phyloP scores from a whole-genome alignment of 202 grass and related monocot species.

The Eragrostis tef region DNA sequence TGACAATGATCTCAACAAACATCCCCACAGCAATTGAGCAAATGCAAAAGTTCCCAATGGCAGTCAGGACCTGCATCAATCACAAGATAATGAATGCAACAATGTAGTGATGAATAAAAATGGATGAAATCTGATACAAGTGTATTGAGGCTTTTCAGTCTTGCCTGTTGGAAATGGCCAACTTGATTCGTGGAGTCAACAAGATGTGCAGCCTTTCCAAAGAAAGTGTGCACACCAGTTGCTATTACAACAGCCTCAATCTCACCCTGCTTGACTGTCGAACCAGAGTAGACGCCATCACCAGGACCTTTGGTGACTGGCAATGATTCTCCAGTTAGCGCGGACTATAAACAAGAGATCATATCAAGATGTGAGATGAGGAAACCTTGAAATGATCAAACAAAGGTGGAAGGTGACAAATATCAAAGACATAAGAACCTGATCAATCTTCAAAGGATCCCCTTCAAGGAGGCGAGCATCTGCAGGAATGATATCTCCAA shows the following conservation, averaged over 20 bases:
- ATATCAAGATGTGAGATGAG: slow-evolving; percentile 12
- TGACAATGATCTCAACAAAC: slow-evolving; percentile 82
- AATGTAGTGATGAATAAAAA: not conserved
- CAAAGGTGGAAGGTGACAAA: slow-evolving; percentile 5
- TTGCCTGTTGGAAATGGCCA: slow-evolving; percentile 85
- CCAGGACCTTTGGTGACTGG: slow-evolving; percentile 75
- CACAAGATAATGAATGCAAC: slow-evolving; percentile 5
- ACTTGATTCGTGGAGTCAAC: slow-evolving; percentile 88
- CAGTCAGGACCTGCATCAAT: slow-evolving; percentile 71
- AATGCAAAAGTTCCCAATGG: slow-evolving; percentile 97
- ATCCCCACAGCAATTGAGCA: slow-evolving; percentile 91
- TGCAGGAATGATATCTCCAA: slow-evolving; percentile 87
- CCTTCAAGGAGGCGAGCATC: slow-evolving; percentile 85
- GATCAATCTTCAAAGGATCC: slow-evolving; percentile 87
- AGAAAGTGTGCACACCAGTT: slow-evolving; percentile 92
- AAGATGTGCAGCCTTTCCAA: slow-evolving; percentile 89
- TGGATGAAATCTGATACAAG: not conserved
- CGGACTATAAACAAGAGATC: slow-evolving; percentile 53
- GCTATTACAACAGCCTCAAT: slow-evolving; percentile 84
- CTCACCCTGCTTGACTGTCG: slow-evolving; percentile 87
- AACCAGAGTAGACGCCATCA: slow-evolving; percentile 78
- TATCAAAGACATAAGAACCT: slow-evolving; percentile 49
- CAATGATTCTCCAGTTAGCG: slow-evolving; percentile 83
- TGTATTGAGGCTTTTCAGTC: not conserved
- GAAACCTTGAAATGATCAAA: slow-evolving; percentile 1